Evolutionary conservation across 208 protist genomes (phyloP).

Genomic region (Trypanosoma theileri): DNA sequence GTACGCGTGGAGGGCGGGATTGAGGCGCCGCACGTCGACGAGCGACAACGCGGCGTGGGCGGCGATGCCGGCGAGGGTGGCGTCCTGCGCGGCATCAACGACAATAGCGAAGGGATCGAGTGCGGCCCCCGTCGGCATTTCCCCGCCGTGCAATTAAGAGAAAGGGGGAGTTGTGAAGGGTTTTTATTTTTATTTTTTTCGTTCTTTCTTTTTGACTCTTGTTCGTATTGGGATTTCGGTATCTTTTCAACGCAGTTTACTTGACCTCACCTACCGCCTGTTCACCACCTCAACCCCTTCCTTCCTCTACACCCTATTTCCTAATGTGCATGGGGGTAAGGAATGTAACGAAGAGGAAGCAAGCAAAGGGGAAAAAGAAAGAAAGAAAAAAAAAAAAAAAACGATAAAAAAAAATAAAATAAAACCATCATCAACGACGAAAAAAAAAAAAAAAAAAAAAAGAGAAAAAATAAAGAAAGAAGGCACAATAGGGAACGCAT

Average conservation of each 20-base stretch:
- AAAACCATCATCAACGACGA: neutral
- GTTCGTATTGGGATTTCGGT: neutral
- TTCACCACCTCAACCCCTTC: too few species aligned
- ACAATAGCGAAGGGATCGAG: constrained; percentile 29
- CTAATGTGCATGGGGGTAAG: too few species aligned
- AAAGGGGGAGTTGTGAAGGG: neutral
- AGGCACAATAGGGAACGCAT: neutral
- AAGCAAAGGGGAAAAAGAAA: too few species aligned
- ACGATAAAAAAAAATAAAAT: neutral
- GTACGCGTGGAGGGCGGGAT: constrained; percentile 38
- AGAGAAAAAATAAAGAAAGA: neutral
- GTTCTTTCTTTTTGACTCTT: neutral
- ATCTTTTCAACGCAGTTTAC: too few species aligned
- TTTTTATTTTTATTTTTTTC: too few species aligned
- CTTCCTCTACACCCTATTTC: too few species aligned
- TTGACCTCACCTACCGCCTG: too few species aligned
- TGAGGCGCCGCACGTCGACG: constrained; percentile 52
- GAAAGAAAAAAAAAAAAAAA: neutral
- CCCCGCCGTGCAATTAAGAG: neutral
- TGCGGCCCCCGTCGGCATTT: neutral
- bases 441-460: constrained; percentile 11
- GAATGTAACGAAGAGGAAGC: too few species aligned
- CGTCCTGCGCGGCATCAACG: neutral
- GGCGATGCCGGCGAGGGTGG: constrained; percentile 15
- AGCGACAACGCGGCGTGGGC: constrained; percentile 18